phyloP scores from a whole-genome alignment of 2,329 filamentous ascomycete genomes.

The Byssothecium circinans region DNA sequence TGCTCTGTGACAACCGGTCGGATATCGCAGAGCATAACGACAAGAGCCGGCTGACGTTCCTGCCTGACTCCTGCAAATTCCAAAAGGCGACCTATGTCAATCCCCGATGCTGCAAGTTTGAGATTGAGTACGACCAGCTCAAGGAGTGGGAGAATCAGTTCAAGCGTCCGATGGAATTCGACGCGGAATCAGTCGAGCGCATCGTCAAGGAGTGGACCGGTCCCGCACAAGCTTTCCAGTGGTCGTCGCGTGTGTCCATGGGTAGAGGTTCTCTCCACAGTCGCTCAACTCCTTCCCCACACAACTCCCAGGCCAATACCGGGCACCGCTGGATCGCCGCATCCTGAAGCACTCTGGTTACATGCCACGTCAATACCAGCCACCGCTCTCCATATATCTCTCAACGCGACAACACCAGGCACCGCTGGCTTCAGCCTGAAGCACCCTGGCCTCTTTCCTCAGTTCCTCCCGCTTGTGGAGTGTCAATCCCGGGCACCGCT shows the following conservation, averaged over 20 bases:
- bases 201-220: background rate
- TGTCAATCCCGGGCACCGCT: too few relatives aligned
- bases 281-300: too few relatives aligned
- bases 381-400: too few relatives aligned
- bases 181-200: slow-evolving; percentile 6
- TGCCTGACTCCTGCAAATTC: slow-evolving; percentile 15
- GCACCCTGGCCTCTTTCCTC: background rate
- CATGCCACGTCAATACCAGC: too few relatives aligned
- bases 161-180: slow-evolving; percentile 8
- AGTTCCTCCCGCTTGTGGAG: too few relatives aligned
- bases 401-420: background rate
- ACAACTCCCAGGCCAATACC: too few relatives aligned
- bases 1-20: slow-evolving; percentile 1
- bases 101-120: slow-evolving; percentile 4
- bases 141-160: slow-evolving; percentile 2
- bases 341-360: too few relatives aligned
- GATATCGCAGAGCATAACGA: slow-evolving; percentile 2
- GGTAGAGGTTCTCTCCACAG: too few relatives aligned
- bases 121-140: slow-evolving; percentile 23
- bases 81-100: slow-evolving; percentile 24
- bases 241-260: too few relatives aligned
- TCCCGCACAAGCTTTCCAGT: too few relatives aligned
- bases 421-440: background rate
- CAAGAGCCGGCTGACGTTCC: slow-evolving; percentile 9
- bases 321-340: too few relatives aligned